Evolutionary conservation across 495 filamentous ascomycete genomes (phyloP), one percentile per base, ranked within the genome.

Genomic region (Filosporella fistucella): DNA sequence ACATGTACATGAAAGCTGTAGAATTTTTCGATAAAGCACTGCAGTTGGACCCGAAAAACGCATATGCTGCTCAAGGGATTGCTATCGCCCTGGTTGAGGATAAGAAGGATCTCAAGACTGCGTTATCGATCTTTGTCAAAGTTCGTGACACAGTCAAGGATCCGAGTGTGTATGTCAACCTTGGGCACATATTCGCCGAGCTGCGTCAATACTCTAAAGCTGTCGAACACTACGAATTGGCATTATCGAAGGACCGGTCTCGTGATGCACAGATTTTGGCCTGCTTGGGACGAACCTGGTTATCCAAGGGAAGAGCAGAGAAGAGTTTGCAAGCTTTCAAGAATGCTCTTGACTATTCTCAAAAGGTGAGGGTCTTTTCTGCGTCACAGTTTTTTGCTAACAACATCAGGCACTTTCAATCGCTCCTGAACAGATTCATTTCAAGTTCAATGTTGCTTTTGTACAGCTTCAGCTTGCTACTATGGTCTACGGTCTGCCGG

Each of bases 11-110:
- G 62, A 87, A 86, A 47, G 91, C 93, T 1, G 90, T 97, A 10
- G 94, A 96, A 62, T 97, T 97, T 70, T 98, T 95, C 62, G 94
- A 97, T 63, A 98, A 98, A 68, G 91, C 89, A 20, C 69, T 98
- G 13, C 89, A 93, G 59, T 69, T 97, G 2, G 93, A 98, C 58
- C 80, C 87, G 1, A 87, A 83, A 65, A 97, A 97, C 52, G 93
- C 94, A 1, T 94, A 95, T 59, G 93, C 93, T 0, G 93, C 94
- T 10, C 94, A 98, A 59, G 93, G 94, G 25, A 82, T 97, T 51
- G 93, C 85, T 7, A 97, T 98, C 56, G 89, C 93, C 2, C 72
- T 97, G 35, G 77, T 93, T 0, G 93, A 98, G 60, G 94, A 97
- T 62, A 89, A 84, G 69, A 94, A 89, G 61, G 88, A 96, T 55